Conservation (phyloP, 2,329 filamentous ascomycete species). For the Neofusicoccum laricinum region DNA sequence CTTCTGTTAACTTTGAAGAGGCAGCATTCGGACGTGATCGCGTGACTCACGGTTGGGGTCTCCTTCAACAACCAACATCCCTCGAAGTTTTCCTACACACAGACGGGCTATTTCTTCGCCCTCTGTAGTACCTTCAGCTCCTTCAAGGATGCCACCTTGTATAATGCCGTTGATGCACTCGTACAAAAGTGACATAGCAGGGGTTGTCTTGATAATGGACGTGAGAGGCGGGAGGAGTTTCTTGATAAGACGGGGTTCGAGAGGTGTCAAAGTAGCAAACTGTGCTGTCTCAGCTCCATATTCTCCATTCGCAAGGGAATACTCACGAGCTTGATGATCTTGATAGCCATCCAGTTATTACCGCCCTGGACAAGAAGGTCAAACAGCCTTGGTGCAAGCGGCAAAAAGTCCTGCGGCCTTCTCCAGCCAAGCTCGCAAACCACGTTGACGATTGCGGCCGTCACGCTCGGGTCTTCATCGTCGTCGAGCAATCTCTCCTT, state of each 20-base stretch:
- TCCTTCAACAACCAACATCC: slow-evolving; percentile 90
- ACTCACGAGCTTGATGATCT: slow-evolving; percentile 89
- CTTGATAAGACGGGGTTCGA: slow-evolving; percentile 86
- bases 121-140: slow-evolving; percentile 73
- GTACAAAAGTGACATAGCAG: slow-evolving; percentile 96
- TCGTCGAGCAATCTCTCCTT: slow-evolving; percentile 91
- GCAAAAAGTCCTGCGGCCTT: slow-evolving; percentile 87
- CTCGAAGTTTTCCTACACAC: slow-evolving; percentile 87
- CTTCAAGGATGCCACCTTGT: slow-evolving; percentile 88
- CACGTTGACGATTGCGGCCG: slow-evolving; percentile 93
- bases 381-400: slow-evolving; percentile 85
- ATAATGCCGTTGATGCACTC: slow-evolving; percentile 99
- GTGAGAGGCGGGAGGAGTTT: slow-evolving; percentile 90
- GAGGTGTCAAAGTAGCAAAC: slow-evolving; percentile 91
- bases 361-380: slow-evolving; percentile 86
- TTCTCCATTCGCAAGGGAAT: background rate
- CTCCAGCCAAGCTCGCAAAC: slow-evolving; percentile 95
- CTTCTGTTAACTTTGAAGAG: background rate
- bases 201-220: slow-evolving; percentile 88
- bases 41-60: slow-evolving; percentile 78
- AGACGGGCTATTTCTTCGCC: slow-evolving; percentile 89
- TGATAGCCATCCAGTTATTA: slow-evolving; percentile 99
- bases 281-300: slow-evolving; percentile 37
- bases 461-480: slow-evolving; percentile 86
- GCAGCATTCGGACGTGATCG: background rate